Base-by-base conservation (phyloP, 805 yeast genomes). In the Yamadazyma sp. region DNA sequence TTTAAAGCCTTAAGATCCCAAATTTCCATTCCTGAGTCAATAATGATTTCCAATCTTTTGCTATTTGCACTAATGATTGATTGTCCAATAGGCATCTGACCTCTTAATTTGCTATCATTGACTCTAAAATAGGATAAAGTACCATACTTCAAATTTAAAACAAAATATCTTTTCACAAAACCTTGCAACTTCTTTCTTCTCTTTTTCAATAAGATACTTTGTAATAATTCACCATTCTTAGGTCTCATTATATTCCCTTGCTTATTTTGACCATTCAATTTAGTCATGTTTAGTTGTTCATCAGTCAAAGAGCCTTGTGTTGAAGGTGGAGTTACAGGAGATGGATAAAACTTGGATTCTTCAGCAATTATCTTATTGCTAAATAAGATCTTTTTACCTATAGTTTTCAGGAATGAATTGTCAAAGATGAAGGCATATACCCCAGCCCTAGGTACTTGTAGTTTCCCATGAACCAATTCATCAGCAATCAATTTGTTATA, bases 1-100 rank as follows among this genome's bases (percentile, higher is more conserved):
- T 70, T 77, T 30, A 69, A 62, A 0, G 97, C 85, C 49, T 84
- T 86, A 41, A 91, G 66, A 24, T 78, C 79, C 98, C 98, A 91
- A 7, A 85, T 80, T 55, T 91, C 98, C 78, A 91, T 80, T 2
- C 98, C 98, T 0, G 97, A 87, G 56, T 93, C 97, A 39, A 93
- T 74, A 30, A 82, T 79, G 27, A 93, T 79, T 49, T 85, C 82
- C 35, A 76, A 62, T 16, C 77, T 75, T 38, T 75, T 74, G 17
- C 76, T 69, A 48, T 82, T 82, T 0, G 95, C 95, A 38, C 89
- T 76, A 2, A 93, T 79, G n/a, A 84, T 84, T 3, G 95, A 80
- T 31, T 83, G 73, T 35, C 75, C 78, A 31, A 93, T 78, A 23
- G 91, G 94, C 86, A 93, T 87, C 51, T 86, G 88, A 38, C 98